Evolutionary conservation across 164 flowering plant species (phyloP), one percentile per base, ranked within the genome.

Genomic region (Magnolia sinica): DNA sequence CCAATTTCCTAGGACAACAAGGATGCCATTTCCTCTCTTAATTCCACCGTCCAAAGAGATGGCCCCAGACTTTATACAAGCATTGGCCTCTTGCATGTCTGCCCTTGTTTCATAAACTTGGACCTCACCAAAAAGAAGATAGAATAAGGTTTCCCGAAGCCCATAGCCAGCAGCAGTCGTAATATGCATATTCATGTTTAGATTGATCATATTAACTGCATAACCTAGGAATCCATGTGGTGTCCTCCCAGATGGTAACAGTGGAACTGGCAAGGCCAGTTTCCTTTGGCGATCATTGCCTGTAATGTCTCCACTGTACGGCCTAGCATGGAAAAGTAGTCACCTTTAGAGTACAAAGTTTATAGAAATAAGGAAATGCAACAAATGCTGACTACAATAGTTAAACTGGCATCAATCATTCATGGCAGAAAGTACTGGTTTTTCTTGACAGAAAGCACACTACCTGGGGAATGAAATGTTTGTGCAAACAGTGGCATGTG

Each of bases 1-100:
- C 92, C 88, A 8, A 65, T 16, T 51, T 37, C 92, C 91, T 68
- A 85, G 84, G 76, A 86, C 79, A 68, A 89, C 29, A 37, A 37
- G 45, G 20, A 85, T 27, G 37, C 94, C 96, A 73, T 86, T 82
- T 51, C 85, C 81, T 73, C 76, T 86, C 27, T 85, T 50, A 64
- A 89, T 87, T 22, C 88, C 91, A 27, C 96, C 96, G 81, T 90
- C 96, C 29, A 91, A 79, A 65, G 96, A 91, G 52, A 91, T 80
- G 27, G 96, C 94, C 59, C 87, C 90, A 68, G 82, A 70, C 37
- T 59, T 79, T 70, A 84, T 77, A 71, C 69, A 80, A 4, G 79
- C 19, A 24, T 66, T 73, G n/a, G 90, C 92, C 51, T 24, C 72
- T 59, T 69, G 75, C 89, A 92, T 87, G 70, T 85, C 68, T 49